Conservation (phyloP, 345 rosid species). For the Lumnitzera racemosa region DNA sequence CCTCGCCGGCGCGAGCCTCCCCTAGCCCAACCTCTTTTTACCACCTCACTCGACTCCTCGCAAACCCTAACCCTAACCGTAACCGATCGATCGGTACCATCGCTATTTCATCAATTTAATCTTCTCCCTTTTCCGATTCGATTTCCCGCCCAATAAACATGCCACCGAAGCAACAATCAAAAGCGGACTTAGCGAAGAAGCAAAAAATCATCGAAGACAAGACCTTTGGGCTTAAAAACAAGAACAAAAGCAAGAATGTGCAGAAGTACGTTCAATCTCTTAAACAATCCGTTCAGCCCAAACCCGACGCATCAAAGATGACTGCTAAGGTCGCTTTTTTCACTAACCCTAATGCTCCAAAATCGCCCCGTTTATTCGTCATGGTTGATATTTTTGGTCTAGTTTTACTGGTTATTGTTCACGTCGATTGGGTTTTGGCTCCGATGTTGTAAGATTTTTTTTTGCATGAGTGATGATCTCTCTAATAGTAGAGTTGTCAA, state of each 20-base stretch:
- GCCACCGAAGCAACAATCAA: constrained; percentile 89
- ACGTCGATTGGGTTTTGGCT: no score
- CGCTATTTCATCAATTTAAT: no score
- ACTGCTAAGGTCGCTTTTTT: constrained; percentile 59
- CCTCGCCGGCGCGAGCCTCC: no score
- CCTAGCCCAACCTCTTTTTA: no score
- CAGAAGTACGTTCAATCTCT: constrained; percentile 88
- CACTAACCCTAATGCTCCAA: background rate
- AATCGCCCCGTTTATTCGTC: no score
- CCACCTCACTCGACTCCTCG: no score
- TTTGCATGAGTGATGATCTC: background rate
- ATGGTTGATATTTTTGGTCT: no score
- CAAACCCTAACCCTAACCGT: no score
- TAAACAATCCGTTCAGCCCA: constrained; percentile 75
- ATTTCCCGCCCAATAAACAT: constrained; percentile 10
- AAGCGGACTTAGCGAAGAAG: constrained; percentile 85
- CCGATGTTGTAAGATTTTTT: no score
- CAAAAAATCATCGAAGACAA: constrained; percentile 92
- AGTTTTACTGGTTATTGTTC: no score
- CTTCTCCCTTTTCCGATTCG: no score
- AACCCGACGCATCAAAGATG: constrained; percentile 50
- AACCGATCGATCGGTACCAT: no score
- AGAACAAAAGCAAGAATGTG: constrained; percentile 92
- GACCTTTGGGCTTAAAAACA: constrained; percentile 89
- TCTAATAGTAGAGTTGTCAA: background rate